phyloP scores from a whole-genome alignment of 2,329 filamentous ascomycete species.

The Lachnum nothofagi region DNA sequence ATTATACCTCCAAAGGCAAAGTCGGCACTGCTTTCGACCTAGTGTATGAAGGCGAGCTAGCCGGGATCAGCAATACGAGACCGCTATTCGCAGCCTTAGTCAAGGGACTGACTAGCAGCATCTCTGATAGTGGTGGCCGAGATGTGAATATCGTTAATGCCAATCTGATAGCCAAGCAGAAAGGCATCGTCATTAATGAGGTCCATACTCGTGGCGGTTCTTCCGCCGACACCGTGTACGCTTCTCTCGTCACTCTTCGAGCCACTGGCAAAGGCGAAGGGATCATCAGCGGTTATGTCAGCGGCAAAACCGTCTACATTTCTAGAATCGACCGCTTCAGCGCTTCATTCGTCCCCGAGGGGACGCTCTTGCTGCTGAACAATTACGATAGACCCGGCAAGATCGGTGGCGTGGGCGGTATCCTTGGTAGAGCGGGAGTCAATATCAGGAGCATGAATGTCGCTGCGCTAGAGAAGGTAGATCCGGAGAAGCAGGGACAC shows the following conservation, averaged over 20 bases:
- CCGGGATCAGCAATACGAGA: conserved; percentile 66
- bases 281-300: conserved; percentile 62
- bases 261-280: conserved; percentile 35
- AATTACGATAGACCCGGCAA: conserved; percentile 80
- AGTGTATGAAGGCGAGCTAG: conserved; percentile 70
- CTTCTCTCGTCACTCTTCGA: conserved; percentile 65
- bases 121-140: conserved; percentile 59
- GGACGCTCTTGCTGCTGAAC: conserved; percentile 69
- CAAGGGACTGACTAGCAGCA: conserved; percentile 67
- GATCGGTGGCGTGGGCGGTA: conserved; percentile 71
- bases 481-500: conserved; percentile 16
- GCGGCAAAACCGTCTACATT: conserved; percentile 61
- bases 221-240: conserved; percentile 57
- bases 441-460: conserved; percentile 82
- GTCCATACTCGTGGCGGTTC: conserved; percentile 60
- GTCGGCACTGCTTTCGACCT: conserved; percentile 69
- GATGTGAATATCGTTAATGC: conserved; percentile 84
- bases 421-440: conserved; percentile 63
- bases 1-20: conserved; percentile 46
- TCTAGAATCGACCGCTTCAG: conserved; percentile 68
- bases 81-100: conserved; percentile 74
- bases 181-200: conserved; percentile 73
- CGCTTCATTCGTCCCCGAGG: conserved; percentile 67
- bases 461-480: conserved; percentile 40
- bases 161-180: conserved; percentile 67